A percentile compares a stretch with the other conserved stretches of the same genome.
Conservation (phyloP, 768 basidiomycete genomes). For the Termitomyces heimii region DNA sequence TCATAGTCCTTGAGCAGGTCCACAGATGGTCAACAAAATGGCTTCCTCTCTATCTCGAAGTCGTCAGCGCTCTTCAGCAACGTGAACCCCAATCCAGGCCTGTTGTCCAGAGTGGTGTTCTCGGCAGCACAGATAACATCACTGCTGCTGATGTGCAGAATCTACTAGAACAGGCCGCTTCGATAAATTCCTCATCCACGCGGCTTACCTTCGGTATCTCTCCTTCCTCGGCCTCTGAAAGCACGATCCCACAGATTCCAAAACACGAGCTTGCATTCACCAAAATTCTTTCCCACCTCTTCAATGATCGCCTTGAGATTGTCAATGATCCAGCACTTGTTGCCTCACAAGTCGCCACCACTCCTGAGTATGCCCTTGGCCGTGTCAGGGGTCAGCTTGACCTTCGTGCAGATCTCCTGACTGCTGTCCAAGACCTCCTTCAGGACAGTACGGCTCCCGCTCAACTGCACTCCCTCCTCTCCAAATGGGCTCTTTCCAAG, state of each 20-base stretch:
- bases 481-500: conserved; percentile 74
- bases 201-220: conserved; percentile 45
- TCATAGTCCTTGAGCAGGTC: conserved; percentile 82
- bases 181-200: conserved; percentile 25
- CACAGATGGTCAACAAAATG: conserved; percentile 75
- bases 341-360: conserved; percentile 66
- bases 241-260: conserved; percentile 58
- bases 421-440: conserved; percentile 61
- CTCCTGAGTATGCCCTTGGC: conserved; percentile 93
- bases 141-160: conserved; percentile 40
- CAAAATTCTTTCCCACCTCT: conserved; percentile 78
- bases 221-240: conserved; percentile 18
- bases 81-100: conserved; percentile 43
- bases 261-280: conserved; percentile 90
- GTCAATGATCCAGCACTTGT: conserved; percentile 79
- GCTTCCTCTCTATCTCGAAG: conserved; percentile 83
- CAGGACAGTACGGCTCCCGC: conserved; percentile 38
- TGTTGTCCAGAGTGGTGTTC: conserved; percentile 52
- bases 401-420: conserved; percentile 61
- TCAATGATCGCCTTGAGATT: conserved; percentile 74
- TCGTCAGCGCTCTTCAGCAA: conserved; percentile 67
- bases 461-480: conserved; percentile 66
- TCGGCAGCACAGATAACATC: conserved; percentile 44
- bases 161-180: conserved; percentile 40
- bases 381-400: conserved; percentile 81